These are phyloP conservation scores for Solanum clarkiae DNA, from an alignment of 257 asterid genomes.

Conservation along the genomic window DNA sequence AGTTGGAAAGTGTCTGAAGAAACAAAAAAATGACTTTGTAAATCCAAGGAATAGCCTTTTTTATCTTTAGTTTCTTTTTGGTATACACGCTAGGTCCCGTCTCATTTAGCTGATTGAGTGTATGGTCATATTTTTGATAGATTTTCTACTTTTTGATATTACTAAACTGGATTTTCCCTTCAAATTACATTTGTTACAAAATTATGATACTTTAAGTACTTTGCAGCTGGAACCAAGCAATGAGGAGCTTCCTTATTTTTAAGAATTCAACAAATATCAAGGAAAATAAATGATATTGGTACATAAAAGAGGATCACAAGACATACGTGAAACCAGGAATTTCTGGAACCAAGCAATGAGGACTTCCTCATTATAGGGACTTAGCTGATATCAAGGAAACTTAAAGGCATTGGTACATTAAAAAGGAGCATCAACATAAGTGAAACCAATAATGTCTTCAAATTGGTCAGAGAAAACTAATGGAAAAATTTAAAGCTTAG, in stretches of 20 bases:
- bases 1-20: not conserved
- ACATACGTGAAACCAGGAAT: not conserved
- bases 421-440: not conserved
- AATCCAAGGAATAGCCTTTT: not conserved
- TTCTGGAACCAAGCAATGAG: not conserved
- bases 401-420: not conserved
- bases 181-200: not conserved
- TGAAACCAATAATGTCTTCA: not conserved
- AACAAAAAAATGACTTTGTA: not conserved
- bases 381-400: not conserved
- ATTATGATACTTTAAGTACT: not conserved
- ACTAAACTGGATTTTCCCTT: not conserved
- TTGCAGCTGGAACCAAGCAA: not conserved
- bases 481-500: not conserved
- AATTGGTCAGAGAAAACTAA: not conserved
- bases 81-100: not conserved
- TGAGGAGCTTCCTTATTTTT: not conserved
- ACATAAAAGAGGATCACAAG: not conserved
- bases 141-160: not conserved
- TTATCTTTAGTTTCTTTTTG: not conserved
- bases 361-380: not conserved
- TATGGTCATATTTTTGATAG: not conserved
- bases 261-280: not conserved
- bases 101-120: not conserved
- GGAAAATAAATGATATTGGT: not conserved